Conservation (phyloP, 352 stramenopile genomes). For the Globisporangium perplexum region DNA sequence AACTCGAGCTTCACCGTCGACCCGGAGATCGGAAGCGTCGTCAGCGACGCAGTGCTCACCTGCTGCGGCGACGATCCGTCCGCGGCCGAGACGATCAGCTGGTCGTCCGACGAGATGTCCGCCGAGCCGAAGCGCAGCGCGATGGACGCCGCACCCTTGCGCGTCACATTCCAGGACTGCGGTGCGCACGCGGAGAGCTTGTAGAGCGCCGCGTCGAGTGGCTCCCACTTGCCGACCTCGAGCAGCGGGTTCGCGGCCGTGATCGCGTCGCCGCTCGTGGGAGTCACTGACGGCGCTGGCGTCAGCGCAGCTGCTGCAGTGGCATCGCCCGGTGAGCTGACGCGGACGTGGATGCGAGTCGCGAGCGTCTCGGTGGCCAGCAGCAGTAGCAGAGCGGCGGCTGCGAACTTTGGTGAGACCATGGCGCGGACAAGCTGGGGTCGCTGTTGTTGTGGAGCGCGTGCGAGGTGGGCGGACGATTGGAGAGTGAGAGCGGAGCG, state of each 20-base stretch:
- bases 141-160: slow-evolving; percentile 18
- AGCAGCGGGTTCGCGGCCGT: not conserved
- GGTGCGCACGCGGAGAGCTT: slow-evolving; percentile 13
- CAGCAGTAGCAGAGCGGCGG: too few relatives aligned
- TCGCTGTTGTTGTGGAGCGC: too few relatives aligned
- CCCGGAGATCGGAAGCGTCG: slow-evolving; percentile 10
- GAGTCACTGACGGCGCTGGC: not conserved
- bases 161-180: slow-evolving; percentile 21
- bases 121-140: slow-evolving; percentile 14
- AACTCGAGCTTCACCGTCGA: slow-evolving; percentile 16
- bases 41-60: slow-evolving; percentile 1
- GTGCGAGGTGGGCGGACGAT: too few relatives aligned
- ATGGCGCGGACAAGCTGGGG: too few relatives aligned
- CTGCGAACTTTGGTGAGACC: too few relatives aligned
- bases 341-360: not conserved
- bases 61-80: slow-evolving; percentile 14
- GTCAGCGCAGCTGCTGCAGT: not conserved
- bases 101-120: slow-evolving; percentile 14
- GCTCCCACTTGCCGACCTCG: slow-evolving; percentile 4
- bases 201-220: slow-evolving; percentile 13
- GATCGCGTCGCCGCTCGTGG: not conserved
- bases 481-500: too few relatives aligned
- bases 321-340: not conserved
- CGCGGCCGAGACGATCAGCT: slow-evolving; percentile 14
- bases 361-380: too few relatives aligned